phyloP scores from a whole-genome alignment of 768 basidiomycete species.

The Mycena pura region DNA sequence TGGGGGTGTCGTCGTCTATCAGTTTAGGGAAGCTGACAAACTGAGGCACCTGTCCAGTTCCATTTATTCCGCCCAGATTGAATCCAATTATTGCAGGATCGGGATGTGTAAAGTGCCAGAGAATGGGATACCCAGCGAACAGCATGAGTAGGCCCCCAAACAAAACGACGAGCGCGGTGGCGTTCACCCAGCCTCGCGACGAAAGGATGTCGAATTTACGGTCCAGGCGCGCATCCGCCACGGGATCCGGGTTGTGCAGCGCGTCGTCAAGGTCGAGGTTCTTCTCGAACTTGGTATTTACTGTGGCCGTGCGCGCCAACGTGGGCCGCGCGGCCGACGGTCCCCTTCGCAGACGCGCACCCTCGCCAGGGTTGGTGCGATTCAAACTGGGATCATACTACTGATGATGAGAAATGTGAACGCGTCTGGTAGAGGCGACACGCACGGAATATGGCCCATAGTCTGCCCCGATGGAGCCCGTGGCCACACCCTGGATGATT shows the following conservation, averaged over 20 bases:
- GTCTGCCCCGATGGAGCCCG: slow-evolving; percentile 75
- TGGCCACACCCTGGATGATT: slow-evolving; percentile 81
- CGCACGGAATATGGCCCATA: slow-evolving; percentile 91
- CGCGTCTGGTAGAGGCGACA: slow-evolving; percentile 17
- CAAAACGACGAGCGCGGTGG: slow-evolving; percentile 73
- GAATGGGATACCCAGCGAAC: slow-evolving; percentile 90
- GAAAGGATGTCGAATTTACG: slow-evolving; percentile 78
- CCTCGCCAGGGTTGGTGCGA: slow-evolving; percentile 51
- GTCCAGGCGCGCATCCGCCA: slow-evolving; percentile 67
- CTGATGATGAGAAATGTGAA: slow-evolving; percentile 2
- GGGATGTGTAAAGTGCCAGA: slow-evolving; percentile 56
- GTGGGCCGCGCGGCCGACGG: slow-evolving; percentile 29
- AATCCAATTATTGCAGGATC: slow-evolving; percentile 55
- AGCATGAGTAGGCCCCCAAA: slow-evolving; percentile 73
- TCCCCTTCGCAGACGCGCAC: slow-evolving; percentile 50
- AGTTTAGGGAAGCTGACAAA: slow-evolving; percentile 71
- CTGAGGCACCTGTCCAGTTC: slow-evolving; percentile 83
- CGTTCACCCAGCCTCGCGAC: slow-evolving; percentile 82
- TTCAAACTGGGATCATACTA: slow-evolving; percentile 20
- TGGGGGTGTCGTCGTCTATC: slow-evolving; percentile 82
- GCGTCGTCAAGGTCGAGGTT: slow-evolving; percentile 91
- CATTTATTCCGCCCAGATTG: slow-evolving; percentile 92
- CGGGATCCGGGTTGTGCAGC: slow-evolving; percentile 86
- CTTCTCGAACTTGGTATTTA: slow-evolving; percentile 79
- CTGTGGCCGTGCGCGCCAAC: slow-evolving; percentile 59